Evolutionary conservation across 805 yeast genomes (phyloP).

Genomic region (Yueomyces sinensis): DNA sequence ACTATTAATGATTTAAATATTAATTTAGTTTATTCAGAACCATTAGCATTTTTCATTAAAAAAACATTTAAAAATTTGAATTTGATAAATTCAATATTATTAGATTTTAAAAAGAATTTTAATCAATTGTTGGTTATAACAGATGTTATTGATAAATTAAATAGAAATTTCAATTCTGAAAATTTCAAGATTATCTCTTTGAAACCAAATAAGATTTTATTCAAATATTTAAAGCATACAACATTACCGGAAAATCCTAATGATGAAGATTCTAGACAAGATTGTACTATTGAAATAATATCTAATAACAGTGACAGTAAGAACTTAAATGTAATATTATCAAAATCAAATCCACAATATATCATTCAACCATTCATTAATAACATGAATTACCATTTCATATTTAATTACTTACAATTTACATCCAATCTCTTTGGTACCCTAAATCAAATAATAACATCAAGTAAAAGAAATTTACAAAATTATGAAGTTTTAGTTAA

Average conservation of each 20-base stretch:
- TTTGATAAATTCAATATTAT: constrained; percentile 15
- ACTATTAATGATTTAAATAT: constrained; percentile 19
- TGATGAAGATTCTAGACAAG: constrained; percentile 12
- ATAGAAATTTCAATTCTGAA: constrained; percentile 21
- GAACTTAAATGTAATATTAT: constrained; percentile 10
- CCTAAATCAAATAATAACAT: constrained; percentile 8
- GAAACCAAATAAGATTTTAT: constrained; percentile 23
- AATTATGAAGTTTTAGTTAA: constrained; percentile 10
- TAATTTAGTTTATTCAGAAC: constrained; percentile 15
- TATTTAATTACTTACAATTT: constrained; percentile 24
- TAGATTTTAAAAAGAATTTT: constrained; percentile 19
- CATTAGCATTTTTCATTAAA: constrained; percentile 17
- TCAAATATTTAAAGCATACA: constrained; percentile 22
- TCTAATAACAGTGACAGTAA: constrained; percentile 4
- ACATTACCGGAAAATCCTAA: too few species aligned
- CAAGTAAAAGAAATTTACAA: constrained; percentile 3
- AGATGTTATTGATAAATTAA: constrained; percentile 23
- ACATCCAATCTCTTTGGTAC: constrained; percentile 20
- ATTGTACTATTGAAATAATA: constrained; percentile 21
- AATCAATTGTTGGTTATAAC: constrained; percentile 23
- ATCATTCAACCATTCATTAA: constrained; percentile 22
- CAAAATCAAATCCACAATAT: constrained; percentile 23
- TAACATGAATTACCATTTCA: constrained; percentile 19
- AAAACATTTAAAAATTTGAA: constrained; percentile 17
- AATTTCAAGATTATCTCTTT: constrained; percentile 20